Conservation (phyloP, 1,139 yeast species). For the Pneumocystis sp. region DNA sequence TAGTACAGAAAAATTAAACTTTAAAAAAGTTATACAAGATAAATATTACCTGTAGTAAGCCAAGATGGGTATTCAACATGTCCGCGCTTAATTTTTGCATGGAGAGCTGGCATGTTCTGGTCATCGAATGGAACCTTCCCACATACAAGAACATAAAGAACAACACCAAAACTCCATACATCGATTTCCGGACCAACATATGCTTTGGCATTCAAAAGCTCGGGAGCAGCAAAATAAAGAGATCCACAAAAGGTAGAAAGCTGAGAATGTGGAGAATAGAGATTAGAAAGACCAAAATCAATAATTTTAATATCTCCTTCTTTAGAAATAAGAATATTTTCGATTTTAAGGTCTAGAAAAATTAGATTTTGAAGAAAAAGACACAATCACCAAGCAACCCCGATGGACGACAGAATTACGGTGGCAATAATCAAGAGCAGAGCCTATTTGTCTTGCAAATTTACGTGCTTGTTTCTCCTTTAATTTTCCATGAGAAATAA, state of each 20-base stretch:
- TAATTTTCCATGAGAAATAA: conserved; percentile 88
- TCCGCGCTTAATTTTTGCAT: conserved; percentile 87
- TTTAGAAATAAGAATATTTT: conserved; percentile 85
- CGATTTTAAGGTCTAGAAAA: conserved; percentile 65
- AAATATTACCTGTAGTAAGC: conserved; percentile 35
- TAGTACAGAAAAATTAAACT: not conserved
- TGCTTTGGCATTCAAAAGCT: conserved; percentile 77
- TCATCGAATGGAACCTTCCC: conserved; percentile 97
- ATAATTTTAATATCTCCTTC: conserved; percentile 90
- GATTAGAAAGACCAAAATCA: conserved; percentile 87
- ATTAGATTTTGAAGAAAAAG: not conserved
- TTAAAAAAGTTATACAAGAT: not conserved
- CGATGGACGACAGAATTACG: conserved; percentile 89
- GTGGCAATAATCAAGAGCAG: conserved; percentile 88
- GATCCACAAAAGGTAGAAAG: conserved; percentile 96
- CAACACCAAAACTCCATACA: conserved; percentile 98
- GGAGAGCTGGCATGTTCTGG: conserved; percentile 79
- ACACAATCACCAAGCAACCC: not conserved
- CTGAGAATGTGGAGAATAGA: conserved; percentile 56
- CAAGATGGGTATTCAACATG: conserved; percentile 80
- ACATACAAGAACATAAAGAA: conserved; percentile 88
- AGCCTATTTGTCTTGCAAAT: conserved; percentile 91
- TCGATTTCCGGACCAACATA: conserved; percentile 96
- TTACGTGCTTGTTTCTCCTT: conserved; percentile 89
- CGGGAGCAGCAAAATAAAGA: conserved; percentile 96